Base-by-base conservation (phyloP, 176 grass and related monocot species). In the Ensete glaucum region DNA sequence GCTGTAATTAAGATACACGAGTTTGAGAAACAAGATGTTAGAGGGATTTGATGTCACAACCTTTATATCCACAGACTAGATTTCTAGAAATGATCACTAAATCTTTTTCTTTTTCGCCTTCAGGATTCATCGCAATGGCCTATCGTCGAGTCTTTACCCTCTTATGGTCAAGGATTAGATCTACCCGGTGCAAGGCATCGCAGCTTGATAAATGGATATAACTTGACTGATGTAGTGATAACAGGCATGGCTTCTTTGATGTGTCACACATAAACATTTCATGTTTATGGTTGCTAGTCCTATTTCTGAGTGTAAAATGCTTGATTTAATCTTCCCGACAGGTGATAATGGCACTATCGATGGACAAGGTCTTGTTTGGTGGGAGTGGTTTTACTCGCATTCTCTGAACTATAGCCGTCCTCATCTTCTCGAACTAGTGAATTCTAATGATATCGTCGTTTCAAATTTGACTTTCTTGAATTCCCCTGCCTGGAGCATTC, bases 401-500 rank as follows among this genome's bases (percentile, higher is more conserved):
- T 78, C 84, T 21, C 75, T 93, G 72, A 93, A 97, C 75, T 78
- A 93, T 83, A 93, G 90, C 72, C 87, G 93, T 4, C 93, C 93
- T 25, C 87, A 97, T 85, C 80, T 93, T 55, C 82, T 93, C 54
- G 94, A 97, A 74, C 90, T 97, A 73, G 21, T 89, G 50, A 29
- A 79, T 86, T 97, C 88, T 0, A 25, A 81, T 76, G 72, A 93
- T 56, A 86, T 97, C 52, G 68, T 90, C 1, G 77, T 97, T 22
- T 97, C 90, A 81, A 97, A 93, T 78, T 85, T 97, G 73, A 85
- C 85, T 29, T 90, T 97, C 77, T 73, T 97, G 13, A 83, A 97
- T 82, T 87, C 90, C 29, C 87, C 93, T 75, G 93, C 90, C 23
- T 96, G 93, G 90, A 92, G 87, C 72, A 92, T 96, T 78, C 93